Percentiles rank a stretch among this genome's conserved stretches.
These are phyloP conservation scores for Chrysochromulina tobinii DNA, from an alignment of 78 protist species.

Conservation along the genomic window DNA sequence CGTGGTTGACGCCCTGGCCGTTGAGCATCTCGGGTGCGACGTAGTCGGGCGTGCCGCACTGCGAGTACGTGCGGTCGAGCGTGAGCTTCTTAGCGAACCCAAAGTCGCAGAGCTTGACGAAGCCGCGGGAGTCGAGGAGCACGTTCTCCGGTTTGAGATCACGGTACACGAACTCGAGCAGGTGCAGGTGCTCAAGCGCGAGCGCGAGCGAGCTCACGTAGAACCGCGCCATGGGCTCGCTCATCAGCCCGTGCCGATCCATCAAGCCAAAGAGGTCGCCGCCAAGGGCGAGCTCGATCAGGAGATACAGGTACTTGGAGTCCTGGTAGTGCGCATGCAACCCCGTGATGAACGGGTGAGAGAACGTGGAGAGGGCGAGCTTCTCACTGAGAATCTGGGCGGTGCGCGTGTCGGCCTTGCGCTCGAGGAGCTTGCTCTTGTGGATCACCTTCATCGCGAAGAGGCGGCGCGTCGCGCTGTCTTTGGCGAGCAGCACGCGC, in stretches of 20 bases:
- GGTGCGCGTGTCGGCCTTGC: neutral
- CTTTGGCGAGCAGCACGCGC: neutral
- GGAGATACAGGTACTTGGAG: slow-evolving; percentile 2
- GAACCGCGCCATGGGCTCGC: neutral
- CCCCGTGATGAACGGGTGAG: neutral
- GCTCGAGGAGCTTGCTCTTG: neutral
- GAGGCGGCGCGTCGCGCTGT: neutral
- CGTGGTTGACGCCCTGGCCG: slow-evolving; percentile 45
- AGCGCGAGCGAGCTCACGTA: neutral
- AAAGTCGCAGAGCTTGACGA: slow-evolving; percentile 33
- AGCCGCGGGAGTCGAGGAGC: slow-evolving; percentile 1
- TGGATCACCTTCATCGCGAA: neutral
- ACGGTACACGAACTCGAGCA: neutral
- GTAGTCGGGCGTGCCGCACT: slow-evolving; percentile 93
- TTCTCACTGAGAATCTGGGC: neutral
- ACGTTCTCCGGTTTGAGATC: slow-evolving; percentile 36
- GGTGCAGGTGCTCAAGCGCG: neutral
- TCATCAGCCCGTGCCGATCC: neutral
- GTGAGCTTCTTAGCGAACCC: slow-evolving; percentile 2
- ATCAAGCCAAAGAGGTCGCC: slow-evolving; percentile 1
- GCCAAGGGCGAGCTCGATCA: slow-evolving; percentile 5
- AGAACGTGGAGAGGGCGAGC: neutral
- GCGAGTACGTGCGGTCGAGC: slow-evolving; percentile 14
- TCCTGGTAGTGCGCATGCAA: neutral
- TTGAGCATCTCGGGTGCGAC: slow-evolving; percentile 89